phyloP scores from a whole-genome alignment of 2,329 filamentous ascomycete species.

The Aureobasidium mangrovei region DNA sequence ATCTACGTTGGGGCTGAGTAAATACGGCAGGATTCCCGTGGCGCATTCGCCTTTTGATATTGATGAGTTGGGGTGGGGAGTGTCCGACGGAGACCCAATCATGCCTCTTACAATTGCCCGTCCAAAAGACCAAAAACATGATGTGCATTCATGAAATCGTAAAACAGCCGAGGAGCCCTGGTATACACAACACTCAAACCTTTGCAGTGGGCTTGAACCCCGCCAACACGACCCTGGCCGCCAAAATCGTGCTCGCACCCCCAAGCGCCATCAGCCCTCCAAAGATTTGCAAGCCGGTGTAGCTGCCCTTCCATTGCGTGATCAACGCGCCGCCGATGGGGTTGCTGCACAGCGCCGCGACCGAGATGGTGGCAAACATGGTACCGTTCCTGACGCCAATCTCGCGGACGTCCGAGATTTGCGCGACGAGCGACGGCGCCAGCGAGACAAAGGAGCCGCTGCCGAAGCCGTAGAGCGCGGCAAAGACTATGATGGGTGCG shows the following conservation, averaged over 20 bases:
- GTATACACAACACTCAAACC: neutral
- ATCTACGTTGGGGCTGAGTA: too few relatives aligned
- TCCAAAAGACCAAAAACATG: too few relatives aligned
- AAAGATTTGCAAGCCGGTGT: slow-evolving; percentile 56
- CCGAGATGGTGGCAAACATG: slow-evolving; percentile 51
- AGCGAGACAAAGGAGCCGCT: slow-evolving; percentile 59
- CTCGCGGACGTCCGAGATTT: slow-evolving; percentile 60
- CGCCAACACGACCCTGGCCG: slow-evolving; percentile 28
- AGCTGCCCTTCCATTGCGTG: slow-evolving; percentile 42
- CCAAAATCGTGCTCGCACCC: slow-evolving; percentile 33
- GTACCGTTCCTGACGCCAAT: slow-evolving; percentile 58
- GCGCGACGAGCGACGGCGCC: slow-evolving; percentile 55
- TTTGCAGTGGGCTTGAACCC: slow-evolving; percentile 20
- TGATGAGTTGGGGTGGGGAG: too few relatives aligned
- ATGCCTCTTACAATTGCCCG: too few relatives aligned
- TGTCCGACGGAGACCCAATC: too few relatives aligned
- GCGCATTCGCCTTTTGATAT: too few relatives aligned
- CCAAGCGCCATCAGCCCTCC: slow-evolving; percentile 46
- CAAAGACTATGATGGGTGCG: slow-evolving; percentile 54
- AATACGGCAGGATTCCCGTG: too few relatives aligned
- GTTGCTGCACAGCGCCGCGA: slow-evolving; percentile 59
- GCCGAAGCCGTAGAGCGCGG: slow-evolving; percentile 59
- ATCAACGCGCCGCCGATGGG: slow-evolving; percentile 42
- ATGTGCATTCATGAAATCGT: too few relatives aligned
- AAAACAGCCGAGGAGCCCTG: too few relatives aligned